Evolutionary conservation across 2,329 filamentous ascomycete genomes (phyloP).

Genomic region (Phaeosphaeria sp.): DNA sequence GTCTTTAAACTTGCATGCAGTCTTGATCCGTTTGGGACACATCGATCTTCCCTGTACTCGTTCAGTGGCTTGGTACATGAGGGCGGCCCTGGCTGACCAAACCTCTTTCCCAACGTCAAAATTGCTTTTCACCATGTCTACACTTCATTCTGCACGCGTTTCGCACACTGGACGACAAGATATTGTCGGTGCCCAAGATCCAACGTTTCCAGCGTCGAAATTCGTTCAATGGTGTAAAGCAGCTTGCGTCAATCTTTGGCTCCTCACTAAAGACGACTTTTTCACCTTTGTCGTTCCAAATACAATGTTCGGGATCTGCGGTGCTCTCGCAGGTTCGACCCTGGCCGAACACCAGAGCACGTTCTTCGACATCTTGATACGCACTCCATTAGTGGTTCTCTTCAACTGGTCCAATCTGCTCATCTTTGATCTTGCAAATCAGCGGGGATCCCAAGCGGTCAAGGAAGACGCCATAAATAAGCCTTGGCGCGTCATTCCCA

Average conservation of each 20-base stretch:
- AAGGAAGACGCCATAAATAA: constrained; percentile 53
- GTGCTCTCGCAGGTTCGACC: constrained; percentile 17
- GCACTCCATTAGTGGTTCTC: constrained; percentile 10
- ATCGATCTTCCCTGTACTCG: too few species aligned
- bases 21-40: too few species aligned
- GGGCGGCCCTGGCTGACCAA: too few species aligned
- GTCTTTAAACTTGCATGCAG: too few species aligned
- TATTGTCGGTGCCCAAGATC: too few species aligned
- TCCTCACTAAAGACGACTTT: constrained; percentile 11
- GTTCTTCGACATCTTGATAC: not conserved
- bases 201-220: too few species aligned
- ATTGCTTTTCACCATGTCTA: too few species aligned
- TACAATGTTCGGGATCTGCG: constrained; percentile 19
- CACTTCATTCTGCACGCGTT: too few species aligned
- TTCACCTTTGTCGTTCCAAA: constrained; percentile 21
- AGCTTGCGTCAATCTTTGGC: not conserved
- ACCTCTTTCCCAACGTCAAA: too few species aligned
- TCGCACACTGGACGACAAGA: too few species aligned
- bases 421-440: constrained; percentile 51
- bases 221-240: too few species aligned
- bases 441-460: constrained; percentile 39
- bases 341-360: not conserved
- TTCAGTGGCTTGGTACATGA: too few species aligned
- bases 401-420: constrained; percentile 50
- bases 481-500: constrained; percentile 44